Base-by-base conservation (phyloP, 78 protist genomes). In the Acrasis kona region DNA sequence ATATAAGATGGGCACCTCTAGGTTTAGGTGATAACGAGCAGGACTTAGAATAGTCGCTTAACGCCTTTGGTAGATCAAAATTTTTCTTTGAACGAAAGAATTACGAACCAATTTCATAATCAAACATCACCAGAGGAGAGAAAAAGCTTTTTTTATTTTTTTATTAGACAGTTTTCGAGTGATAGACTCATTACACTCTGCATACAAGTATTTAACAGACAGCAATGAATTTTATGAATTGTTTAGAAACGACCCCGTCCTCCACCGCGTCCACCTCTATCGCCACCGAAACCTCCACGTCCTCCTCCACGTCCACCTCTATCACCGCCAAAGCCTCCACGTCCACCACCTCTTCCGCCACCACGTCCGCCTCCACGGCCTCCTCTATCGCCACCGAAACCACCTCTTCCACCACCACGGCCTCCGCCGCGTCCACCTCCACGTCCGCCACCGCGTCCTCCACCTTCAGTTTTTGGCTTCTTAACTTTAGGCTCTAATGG, bases 381-480 rank as follows among this genome's bases (percentile, higher is more conserved):
- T n/a, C 61, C 61, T n/a, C 61, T 50, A 50, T n/a, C 19, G 19
- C 61, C 61, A 50, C 61, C 61, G 19, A 19, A n/a, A n/a, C 61
- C 61, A 50, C 61, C 61, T n/a, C 61, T 19, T 50, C 61, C 19
- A 50, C 61, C 61, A 50, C 61, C 61, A 50, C 61, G 34, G 19
- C 19, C 19, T 50, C 61, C 61, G 19, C 61, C 61, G 19, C 61
- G 61, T 50, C 61, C 61, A n/a, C 61, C 19, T n/a, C 61, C 61
- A 50, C 61, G 34, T n/a, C 61, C 34, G 61, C 61, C 61, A n/a
- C 61, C 61, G 19, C 61, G 61, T n/a, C 61, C 61, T n/a, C 61
- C 61, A 50, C 61, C 61, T n/a, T 19, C 61, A 50, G 34, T 19
- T n/a, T 19, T 19, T 50, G 19, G 19, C 61, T 50, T 50, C 61